A percentile compares a stretch with the other conserved stretches of the same genome.
phyloP scores from a whole-genome alignment of 805 yeast species.

The Ogataea angusta region DNA sequence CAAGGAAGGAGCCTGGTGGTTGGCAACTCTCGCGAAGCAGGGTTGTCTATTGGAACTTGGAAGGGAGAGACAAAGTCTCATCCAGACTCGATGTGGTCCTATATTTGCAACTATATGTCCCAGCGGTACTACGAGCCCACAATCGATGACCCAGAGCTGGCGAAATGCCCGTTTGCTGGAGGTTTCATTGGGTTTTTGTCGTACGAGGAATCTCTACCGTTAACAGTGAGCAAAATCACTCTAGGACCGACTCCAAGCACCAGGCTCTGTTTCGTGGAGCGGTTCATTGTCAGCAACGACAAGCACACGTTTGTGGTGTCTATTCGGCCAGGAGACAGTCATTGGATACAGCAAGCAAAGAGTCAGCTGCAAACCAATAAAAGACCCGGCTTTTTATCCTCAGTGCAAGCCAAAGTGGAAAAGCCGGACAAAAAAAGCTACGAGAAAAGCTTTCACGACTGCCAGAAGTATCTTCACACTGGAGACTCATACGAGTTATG shows the following conservation, averaged over 20 bases:
- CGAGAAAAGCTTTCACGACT: constrained; percentile 48
- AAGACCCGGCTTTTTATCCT: background rate
- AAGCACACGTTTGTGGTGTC: constrained; percentile 51
- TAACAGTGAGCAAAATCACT: constrained; percentile 38
- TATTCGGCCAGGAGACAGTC: constrained; percentile 37
- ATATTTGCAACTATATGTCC: constrained; percentile 47
- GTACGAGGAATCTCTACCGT: constrained; percentile 73
- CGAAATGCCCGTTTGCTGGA: constrained; percentile 75
- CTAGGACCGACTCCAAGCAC: constrained; percentile 59
- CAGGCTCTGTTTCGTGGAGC: constrained; percentile 66
- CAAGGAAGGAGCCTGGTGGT: constrained; percentile 42
- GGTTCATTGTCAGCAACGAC: constrained; percentile 57
- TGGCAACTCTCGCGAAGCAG: constrained; percentile 57
- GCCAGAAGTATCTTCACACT: constrained; percentile 63
- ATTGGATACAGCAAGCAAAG: constrained; percentile 33
- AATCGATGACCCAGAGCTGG: constrained; percentile 27
- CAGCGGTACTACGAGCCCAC: constrained; percentile 30
- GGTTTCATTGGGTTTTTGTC: constrained; percentile 85
- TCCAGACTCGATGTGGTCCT: constrained; percentile 47
- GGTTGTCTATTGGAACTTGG: constrained; percentile 26
- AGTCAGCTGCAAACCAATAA: background rate
- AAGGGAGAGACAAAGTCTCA: constrained; percentile 1
- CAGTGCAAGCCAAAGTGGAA: constrained; percentile 29
- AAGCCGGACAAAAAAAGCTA: constrained; percentile 57
- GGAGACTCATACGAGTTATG: constrained; percentile 97